Percentiles rank a stretch among this genome's conserved stretches.
These are phyloP conservation scores for Pythium volutum DNA, from an alignment of 352 stramenopile genomes.

Conservation along the genomic window DNA sequence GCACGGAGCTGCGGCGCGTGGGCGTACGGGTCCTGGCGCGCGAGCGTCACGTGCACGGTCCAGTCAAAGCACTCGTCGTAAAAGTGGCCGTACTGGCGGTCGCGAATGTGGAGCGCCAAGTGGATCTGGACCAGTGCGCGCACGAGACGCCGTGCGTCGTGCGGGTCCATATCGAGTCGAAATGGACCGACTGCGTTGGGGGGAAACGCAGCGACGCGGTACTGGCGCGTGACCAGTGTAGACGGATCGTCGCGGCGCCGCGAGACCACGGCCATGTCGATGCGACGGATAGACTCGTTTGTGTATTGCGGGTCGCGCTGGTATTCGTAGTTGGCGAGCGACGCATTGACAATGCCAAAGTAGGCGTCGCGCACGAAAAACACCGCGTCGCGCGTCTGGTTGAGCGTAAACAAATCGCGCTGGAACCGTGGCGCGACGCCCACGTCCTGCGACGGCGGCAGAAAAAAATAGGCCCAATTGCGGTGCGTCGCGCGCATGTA, in stretches of 20 bases:
- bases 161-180: conserved; percentile 29
- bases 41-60: conserved; percentile 54
- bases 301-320: conserved; percentile 14
- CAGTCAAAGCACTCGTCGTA: conserved; percentile 88
- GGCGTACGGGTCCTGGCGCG: conserved; percentile 30
- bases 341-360: conserved; percentile 62
- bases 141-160: conserved; percentile 44
- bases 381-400: conserved; percentile 62
- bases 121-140: conserved; percentile 41
- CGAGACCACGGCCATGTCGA: conserved; percentile 21
- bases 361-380: conserved; percentile 72
- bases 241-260: not conserved
- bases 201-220: conserved; percentile 39
- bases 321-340: conserved; percentile 85
- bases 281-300: conserved; percentile 9
- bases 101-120: conserved; percentile 59
- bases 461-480: conserved; percentile 87
- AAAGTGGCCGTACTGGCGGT: conserved; percentile 69
- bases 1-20: conserved; percentile 41
- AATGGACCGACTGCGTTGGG: conserved; percentile 54
- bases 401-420: conserved; percentile 70
- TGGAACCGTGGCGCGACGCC: conserved; percentile 59
- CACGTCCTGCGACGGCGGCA: conserved; percentile 53
- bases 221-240: conserved; percentile 29
- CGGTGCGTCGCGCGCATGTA: conserved; percentile 83